Evolutionary conservation across 352 stramenopile species (phyloP), one percentile per base, ranked within the genome.

Genomic region (Phytophthora pinifolia): DNA sequence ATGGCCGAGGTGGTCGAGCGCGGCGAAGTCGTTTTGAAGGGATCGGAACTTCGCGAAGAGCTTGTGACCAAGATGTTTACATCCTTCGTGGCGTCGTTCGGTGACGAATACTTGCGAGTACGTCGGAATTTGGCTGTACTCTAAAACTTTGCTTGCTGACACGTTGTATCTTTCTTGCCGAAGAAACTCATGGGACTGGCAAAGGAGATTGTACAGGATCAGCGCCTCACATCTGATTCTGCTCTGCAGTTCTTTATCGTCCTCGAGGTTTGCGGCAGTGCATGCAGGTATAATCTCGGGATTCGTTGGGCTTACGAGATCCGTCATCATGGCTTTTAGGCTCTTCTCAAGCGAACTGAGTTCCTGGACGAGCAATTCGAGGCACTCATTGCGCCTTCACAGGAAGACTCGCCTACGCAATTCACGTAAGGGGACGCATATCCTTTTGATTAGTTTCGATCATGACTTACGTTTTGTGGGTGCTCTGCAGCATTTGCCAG

Each of bases 51-150:
- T 49, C 72, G 72, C 6, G 72, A 70, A 1, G 83, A 93, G 39
- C 50, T 93, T 9, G 51, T 87, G 22, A 89, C 80, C 9, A 89
- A 87, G 39, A 25, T 88, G 3, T 91, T 88, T 47, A 76, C 71
- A 9, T 79, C 65, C 1, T 90, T 88, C 43, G 58, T 72, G 20
- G 61, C 65, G 3, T 71, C 72, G 10, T 90, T 77, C 56, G 79
- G 75, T 15, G 83, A 89, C 31, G 74, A 88, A 17, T 89, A 84
- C 32, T 54, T 92, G 15, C 59, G 48, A 6, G 83, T 93, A 76
- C 30, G 48, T 58, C 43, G 54, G 29, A 38, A 10, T 18, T 38
- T 37, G 31, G 6, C 34, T 15, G 6, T 36, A 9, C 14, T 20
- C 8, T 34, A 15, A n/a, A 31, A 9, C 60, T 25, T 37, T 3